Evolutionary conservation across 352 stramenopile genomes (phyloP).

Genomic region (Phytophthora sp.): DNA sequence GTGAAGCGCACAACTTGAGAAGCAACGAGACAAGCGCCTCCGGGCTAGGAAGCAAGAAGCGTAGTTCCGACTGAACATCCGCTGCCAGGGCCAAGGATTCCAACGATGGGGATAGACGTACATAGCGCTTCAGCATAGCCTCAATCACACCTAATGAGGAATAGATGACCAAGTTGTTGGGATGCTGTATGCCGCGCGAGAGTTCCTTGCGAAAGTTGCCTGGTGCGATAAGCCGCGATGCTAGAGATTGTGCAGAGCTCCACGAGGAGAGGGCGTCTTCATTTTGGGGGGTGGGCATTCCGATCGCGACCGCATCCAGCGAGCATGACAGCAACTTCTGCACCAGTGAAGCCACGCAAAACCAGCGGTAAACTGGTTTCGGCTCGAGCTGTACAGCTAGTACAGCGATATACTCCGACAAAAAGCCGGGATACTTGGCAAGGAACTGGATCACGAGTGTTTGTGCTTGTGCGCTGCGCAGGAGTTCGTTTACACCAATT

Average conservation of each 20-base stretch:
- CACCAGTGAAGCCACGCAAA: conserved; percentile 71
- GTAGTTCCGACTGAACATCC: conserved; percentile 70
- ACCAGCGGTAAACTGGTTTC: conserved; percentile 79
- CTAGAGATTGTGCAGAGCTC: conserved; percentile 58
- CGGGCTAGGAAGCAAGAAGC: conserved; percentile 74
- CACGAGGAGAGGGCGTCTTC: conserved; percentile 28
- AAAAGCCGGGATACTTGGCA: conserved; percentile 60
- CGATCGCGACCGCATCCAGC: conserved; percentile 39
- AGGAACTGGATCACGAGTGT: conserved; percentile 65
- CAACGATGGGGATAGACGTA: conserved; percentile 40
- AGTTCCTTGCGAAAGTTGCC: conserved; percentile 81
- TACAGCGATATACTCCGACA: conserved; percentile 63
- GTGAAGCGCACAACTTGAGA: conserved; percentile 66
- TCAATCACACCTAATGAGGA: conserved; percentile 73
- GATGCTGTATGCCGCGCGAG: conserved; percentile 80
- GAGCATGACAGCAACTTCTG: conserved; percentile 68
- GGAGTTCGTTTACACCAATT: conserved; percentile 69
- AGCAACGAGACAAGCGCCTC: conserved; percentile 83
- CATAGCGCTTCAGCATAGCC: conserved; percentile 58
- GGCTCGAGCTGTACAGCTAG: conserved; percentile 76
- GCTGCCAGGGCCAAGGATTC: conserved; percentile 12
- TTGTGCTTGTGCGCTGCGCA: conserved; percentile 57
- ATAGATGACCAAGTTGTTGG: conserved; percentile 79
- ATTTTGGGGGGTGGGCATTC: conserved; percentile 25
- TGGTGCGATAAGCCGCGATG: conserved; percentile 69